These are phyloP conservation scores for Malassezia obtusa DNA, from an alignment of 1,284 basidiomycete species.

Conservation along the genomic window DNA sequence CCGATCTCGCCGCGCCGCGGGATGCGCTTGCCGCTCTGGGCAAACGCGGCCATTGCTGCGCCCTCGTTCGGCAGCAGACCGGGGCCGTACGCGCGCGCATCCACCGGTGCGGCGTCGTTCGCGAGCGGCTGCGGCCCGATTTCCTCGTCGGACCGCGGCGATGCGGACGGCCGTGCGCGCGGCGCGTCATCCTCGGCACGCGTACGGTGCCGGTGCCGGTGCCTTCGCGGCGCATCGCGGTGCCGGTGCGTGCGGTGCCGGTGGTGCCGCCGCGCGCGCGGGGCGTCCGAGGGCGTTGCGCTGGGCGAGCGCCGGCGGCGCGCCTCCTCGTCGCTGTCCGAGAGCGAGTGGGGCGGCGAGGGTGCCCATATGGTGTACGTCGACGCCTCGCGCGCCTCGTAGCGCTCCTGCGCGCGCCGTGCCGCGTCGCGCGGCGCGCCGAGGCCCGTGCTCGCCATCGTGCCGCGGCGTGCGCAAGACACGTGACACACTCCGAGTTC, in stretches of 20 bases:
- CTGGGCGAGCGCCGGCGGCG: not conserved
- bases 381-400: not conserved
- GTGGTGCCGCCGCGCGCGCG: not conserved
- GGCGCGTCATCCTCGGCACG: not conserved
- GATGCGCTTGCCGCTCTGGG: constrained; percentile 80
- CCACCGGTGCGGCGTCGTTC: not conserved
- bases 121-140: not conserved
- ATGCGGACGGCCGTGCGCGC: not conserved
- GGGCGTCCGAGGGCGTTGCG: too few relatives aligned
- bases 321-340: not conserved
- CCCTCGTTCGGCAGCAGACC: constrained; percentile 87
- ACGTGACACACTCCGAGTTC: not conserved
- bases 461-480: not conserved
- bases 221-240: too few relatives aligned
- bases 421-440: not conserved
- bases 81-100: constrained; percentile 56
- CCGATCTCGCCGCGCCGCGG: constrained; percentile 98
- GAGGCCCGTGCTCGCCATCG: constrained; percentile 1
- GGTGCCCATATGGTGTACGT: constrained; percentile 9
- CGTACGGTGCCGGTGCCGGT: not conserved
- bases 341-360: not conserved
- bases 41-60: constrained; percentile 88
- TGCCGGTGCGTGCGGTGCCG: not conserved
- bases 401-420: not conserved
- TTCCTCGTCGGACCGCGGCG: not conserved